Evolutionary conservation across 192 early-diverging fungal species (phyloP), one percentile per base, ranked within the genome.

Genomic region (Coemansia sp.): DNA sequence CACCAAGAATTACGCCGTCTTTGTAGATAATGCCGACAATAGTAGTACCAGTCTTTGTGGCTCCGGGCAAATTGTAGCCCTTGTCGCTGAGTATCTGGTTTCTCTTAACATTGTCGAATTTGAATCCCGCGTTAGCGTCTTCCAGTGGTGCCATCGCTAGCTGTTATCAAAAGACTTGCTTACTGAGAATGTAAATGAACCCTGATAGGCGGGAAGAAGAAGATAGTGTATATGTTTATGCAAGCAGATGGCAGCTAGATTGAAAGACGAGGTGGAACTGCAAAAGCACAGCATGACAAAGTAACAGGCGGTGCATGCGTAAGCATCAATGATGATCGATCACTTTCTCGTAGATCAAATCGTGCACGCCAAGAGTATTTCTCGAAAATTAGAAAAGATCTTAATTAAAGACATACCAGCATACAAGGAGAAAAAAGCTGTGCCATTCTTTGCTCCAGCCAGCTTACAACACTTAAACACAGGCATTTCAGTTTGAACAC

Each of bases 41-140:
- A 12, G 97, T 99, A 6, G 97, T 99, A 73, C 97, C 97, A 4
- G 97, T 99, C 74, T 90, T 94, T 56, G 89, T 95, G 1, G 92
- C 85, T 55, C 88, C 91, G 47, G 97, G 94, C 28, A 86, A 64
- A 65, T 85, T 86, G 60, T 84, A 73, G 55, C 95, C 96, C 68
- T 91, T 92, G 62, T 84, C 76, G 41, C 86, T 84, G 56, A 96
- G 82, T 32, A 88, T 74, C 49, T 81, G 73, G 72, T 98, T 98
- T 58, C 97, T 64, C 64, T 70, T 81, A 23, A 70, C 68, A 69
- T 79, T 81, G 54, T 81, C 78, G 49, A 81, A 81, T 49, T 81
- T 74, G 69, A 81, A 81, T 52, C 78, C 78, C 7, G 76, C 44
- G 18, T 58, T 51, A 31, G 67, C 44, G 62, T 79, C 76, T 47